Conservation (phyloP, 176 grass and related monocot species). For the Elaeis guineensis region DNA sequence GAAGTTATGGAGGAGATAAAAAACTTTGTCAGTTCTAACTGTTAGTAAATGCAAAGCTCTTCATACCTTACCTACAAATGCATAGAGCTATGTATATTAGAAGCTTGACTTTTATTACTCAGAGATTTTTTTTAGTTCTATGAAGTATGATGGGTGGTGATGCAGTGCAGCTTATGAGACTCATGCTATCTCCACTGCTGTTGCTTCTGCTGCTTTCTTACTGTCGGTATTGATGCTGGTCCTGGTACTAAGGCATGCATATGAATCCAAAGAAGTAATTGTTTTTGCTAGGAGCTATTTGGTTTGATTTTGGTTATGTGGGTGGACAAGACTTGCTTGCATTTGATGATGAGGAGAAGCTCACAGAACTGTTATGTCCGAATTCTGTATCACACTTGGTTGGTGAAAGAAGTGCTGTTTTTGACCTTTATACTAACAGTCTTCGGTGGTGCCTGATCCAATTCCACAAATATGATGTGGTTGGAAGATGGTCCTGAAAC, state of each 20-base stretch:
- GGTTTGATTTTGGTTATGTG: too few species aligned
- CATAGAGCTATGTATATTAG: background rate
- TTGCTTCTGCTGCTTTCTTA: background rate
- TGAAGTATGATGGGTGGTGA: too few species aligned
- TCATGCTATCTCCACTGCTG: too few species aligned
- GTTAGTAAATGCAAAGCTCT: conserved; percentile 33
- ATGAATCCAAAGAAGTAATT: too few species aligned
- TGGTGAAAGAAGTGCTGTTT: background rate
- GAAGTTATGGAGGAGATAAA: conserved; percentile 95
- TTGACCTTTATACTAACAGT: background rate
- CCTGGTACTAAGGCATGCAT: too few species aligned
- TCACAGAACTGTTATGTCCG: conserved; percentile 3
- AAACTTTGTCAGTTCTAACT: conserved; percentile 62
- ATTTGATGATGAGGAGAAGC: too few species aligned
- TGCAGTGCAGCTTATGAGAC: too few species aligned
- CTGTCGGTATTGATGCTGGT: too few species aligned
- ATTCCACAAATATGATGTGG: too few species aligned
- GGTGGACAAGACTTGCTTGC: too few species aligned
- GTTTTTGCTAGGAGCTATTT: background rate
- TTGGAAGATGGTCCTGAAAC: too few species aligned
- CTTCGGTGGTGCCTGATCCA: background rate
- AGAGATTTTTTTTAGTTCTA: conserved; percentile 14
- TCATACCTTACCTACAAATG: background rate
- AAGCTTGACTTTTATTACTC: conserved; percentile 39
- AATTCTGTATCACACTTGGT: conserved; percentile 12